Evolutionary conservation across 1,139 yeast species (phyloP).

Genomic region (Hanseniaspora gamundiae): DNA sequence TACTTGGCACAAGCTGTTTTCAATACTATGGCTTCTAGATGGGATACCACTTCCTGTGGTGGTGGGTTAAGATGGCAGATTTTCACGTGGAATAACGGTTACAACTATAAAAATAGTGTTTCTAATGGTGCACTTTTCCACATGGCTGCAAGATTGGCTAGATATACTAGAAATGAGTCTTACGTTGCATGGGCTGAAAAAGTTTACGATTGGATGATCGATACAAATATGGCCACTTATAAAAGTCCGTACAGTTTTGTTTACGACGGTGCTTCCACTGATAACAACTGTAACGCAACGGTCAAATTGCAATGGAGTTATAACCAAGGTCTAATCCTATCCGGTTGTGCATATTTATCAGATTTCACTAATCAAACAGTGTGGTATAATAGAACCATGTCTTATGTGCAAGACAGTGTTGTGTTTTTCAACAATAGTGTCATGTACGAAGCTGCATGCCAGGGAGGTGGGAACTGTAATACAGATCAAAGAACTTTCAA

Average conservation of each 20-base stretch:
- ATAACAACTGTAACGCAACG: constrained; percentile 47
- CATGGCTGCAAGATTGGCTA: constrained; percentile 73
- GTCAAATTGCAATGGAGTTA: constrained; percentile 73
- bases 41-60: constrained; percentile 64
- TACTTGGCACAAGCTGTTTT: constrained; percentile 69
- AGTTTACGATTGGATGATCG: constrained; percentile 74
- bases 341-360: constrained; percentile 77
- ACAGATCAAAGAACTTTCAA: constrained; percentile 86
- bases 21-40: constrained; percentile 79
- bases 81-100: constrained; percentile 88
- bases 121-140: constrained; percentile 87
- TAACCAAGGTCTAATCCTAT: constrained; percentile 67
- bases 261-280: constrained; percentile 67
- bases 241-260: constrained; percentile 37
- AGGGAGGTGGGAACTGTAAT: constrained; percentile 50
- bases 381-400: constrained; percentile 56
- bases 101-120: constrained; percentile 82
- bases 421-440: constrained; percentile 49
- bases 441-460: constrained; percentile 79
- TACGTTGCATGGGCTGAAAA: constrained; percentile 72
- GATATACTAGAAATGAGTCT: constrained; percentile 63
- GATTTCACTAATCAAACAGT: constrained; percentile 53
- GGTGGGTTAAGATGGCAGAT: constrained; percentile 98
- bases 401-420: constrained; percentile 39
- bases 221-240: constrained; percentile 42